Percentiles rank a stretch among this genome's conserved stretches.
Evolutionary conservation across 495 filamentous ascomycete genomes (phyloP).

Genomic region (Neurospora sp.): DNA sequence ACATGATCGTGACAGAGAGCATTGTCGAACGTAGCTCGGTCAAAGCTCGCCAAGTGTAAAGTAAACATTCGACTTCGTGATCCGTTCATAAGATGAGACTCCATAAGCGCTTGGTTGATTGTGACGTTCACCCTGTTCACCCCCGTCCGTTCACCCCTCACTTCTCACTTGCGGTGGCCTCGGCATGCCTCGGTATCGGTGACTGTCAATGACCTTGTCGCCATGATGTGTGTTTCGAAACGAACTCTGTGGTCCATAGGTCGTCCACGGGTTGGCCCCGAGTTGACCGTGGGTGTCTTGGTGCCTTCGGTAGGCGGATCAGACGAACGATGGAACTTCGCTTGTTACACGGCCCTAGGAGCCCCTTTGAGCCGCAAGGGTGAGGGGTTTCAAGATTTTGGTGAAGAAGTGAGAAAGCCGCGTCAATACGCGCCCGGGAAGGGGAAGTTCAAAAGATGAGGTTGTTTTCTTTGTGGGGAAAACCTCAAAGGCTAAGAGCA

Average conservation of each 20-base stretch:
- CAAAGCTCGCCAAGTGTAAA: neutral
- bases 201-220: neutral
- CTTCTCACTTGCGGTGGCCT: neutral
- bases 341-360: constrained; percentile 13
- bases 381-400: neutral
- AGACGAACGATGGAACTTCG: constrained; percentile 26
- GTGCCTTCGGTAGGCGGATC: constrained; percentile 14
- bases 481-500: neutral
- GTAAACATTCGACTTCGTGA: neutral
- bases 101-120: neutral
- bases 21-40: neutral
- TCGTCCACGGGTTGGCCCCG: neutral
- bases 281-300: neutral
- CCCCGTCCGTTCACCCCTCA: neutral
- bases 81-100: neutral
- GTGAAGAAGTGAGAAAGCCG: neutral
- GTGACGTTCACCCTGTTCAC: neutral
- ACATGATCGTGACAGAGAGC: neutral
- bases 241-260: neutral
- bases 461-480: neutral
- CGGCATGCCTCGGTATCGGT: neutral
- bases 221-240: neutral
- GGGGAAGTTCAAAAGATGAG: neutral
- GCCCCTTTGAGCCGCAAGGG: constrained; percentile 18
- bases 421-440: neutral